These are phyloP conservation scores for Euphorbia peplus DNA, from an alignment of 345 rosid species.

Conservation along the genomic window DNA sequence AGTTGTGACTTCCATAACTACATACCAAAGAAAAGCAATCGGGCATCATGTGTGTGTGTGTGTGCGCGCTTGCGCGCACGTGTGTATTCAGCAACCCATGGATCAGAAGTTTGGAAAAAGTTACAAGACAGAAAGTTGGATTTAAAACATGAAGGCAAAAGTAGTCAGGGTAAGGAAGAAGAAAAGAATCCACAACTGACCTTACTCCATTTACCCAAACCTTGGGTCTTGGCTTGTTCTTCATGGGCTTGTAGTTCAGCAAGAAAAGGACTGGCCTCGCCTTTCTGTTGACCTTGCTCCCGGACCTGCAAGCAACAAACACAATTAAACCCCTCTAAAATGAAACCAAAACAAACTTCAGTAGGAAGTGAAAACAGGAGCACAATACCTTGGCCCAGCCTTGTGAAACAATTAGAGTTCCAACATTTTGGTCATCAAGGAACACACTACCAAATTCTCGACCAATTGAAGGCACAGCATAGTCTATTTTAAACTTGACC, in stretches of 20 bases:
- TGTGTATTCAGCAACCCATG: neutral
- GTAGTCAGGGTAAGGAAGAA: neutral
- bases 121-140: neutral
- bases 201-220: conserved; percentile 88
- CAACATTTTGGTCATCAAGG: conserved; percentile 79
- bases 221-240: conserved; percentile 78
- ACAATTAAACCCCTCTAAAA: conserved; percentile 6
- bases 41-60: neutral
- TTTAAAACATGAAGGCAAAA: neutral
- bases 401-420: conserved; percentile 57
- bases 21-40: neutral
- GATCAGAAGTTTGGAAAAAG: neutral
- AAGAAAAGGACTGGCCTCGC: conserved; percentile 82
- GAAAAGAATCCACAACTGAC: conserved; percentile 22
- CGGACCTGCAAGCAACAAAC: conserved; percentile 54
- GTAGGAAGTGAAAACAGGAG: neutral
- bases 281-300: conserved; percentile 81
- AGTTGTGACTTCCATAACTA: neutral
- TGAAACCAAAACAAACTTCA: neutral
- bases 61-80: neutral
- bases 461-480: conserved; percentile 63
- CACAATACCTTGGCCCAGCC: conserved; percentile 91
- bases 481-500: conserved; percentile 84
- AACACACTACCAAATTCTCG: conserved; percentile 92
- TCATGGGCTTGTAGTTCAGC: conserved; percentile 56